Evolutionary conservation across 2,329 filamentous ascomycete species (phyloP), one percentile per base, ranked within the genome.

Genomic region (Diatrype stigma): DNA sequence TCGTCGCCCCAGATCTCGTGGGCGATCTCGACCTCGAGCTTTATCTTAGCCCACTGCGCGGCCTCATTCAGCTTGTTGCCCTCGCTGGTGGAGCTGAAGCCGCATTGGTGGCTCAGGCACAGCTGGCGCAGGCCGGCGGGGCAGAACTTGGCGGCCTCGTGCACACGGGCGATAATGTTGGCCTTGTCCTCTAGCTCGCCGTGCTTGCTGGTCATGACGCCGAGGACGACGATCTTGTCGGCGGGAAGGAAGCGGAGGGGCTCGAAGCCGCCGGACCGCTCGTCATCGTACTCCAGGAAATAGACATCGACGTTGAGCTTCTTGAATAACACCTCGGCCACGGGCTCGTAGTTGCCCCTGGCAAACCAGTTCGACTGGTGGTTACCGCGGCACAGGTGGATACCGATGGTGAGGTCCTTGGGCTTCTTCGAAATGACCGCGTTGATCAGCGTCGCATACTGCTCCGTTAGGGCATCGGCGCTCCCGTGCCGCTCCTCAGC

Each of bases 241-340:
- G 71, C 71, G 3, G 79, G 78, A 46, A 82, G 66, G 62, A 76
- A 73, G n/a, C 78, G 67, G 51, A 82, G 69, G 1, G 79, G 79
- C 34, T 67, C 69, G 65, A 82, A 82, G 63, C 80, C 79, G 14
- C 79, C 79, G 0, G 72, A 76, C 2, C 79, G 71, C 30, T 77
- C 78, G 54, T 81, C 78, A 61, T 82, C 79, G 63, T 79, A 82
- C 64, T 82, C 79, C 58, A 82, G 73, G 67, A 81, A 82, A 66
- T 81, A 82, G 14, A 75, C 78, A 57, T 82, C 78, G 48, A 81
- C 78, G 58, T 80, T 72, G 46, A 81, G 71, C 51, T 79, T 74
- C 60, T 74, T 75, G 71, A 81, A 81, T 14, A 81, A 68, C n/a
- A 78, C 75, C 63, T 80, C 76, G 34, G 78, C 76, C 3, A 81